Base-by-base conservation (phyloP, 2,329 filamentous ascomycete genomes). In the Ascochyta rabiei region DNA sequence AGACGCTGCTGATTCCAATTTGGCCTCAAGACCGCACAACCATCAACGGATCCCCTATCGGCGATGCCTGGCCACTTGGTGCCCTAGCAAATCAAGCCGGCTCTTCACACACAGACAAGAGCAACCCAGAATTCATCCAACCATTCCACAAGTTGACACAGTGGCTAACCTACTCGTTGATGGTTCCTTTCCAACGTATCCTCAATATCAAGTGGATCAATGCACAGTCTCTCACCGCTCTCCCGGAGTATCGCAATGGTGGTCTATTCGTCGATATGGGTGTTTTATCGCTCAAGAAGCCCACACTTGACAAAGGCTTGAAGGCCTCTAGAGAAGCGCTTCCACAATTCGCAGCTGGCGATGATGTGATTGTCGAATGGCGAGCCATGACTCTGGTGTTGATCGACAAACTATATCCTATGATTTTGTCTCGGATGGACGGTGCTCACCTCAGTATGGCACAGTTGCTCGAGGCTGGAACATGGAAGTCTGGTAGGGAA, bases 161-260 rank as follows among this genome's bases (percentile, higher is more conserved):
- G 75, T 97, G 93, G 93, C 87, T 97, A 51, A 91, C 89, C 44
- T 96, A 96, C 77, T 96, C 91, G 2, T 84, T 97, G 51, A 96
- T 96, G 90, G 88, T 92, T 21, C 92, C 92, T 0, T 96, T 96
- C 88, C 85, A 88, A 51, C 89, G 86, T 61, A 76, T 96, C 19
- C 86, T 96, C 66, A 85, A 89, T 53, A 87, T 96, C 55, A 86
- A 91, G 62, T 95, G 95, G 73, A 86, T 89, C 3, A 91, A 91
- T 38, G 85, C 86, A 1, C 90, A 96, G 86, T 82, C 96, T 6
- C 82, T 96, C 61, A 97, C 93, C 0, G 93, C 91, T 19, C 80
- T 97, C 3, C 92, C 93, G 0, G 93, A 97, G 72, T 97, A 97
- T 73, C 86, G 93, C 53, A 97, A 97, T 66, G 93, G 93, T 38